Base-by-base conservation (phyloP, 495 filamentous ascomycete species). In the Hypoxylon fuscum region DNA sequence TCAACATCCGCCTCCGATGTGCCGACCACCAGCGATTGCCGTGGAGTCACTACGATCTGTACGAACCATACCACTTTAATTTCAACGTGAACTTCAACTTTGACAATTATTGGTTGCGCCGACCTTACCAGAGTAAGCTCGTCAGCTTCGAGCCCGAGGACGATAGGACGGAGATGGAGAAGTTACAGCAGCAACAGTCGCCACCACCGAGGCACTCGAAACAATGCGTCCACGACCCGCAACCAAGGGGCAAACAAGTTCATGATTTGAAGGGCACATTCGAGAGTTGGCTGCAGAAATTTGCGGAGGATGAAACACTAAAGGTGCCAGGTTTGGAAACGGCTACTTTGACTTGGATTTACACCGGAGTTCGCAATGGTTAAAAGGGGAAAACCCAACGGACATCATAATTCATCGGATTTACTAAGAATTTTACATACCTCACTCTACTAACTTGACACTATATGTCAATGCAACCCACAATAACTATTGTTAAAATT, bases 1-100 rank as follows among this genome's bases (percentile, higher is more conserved):
- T 81, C 48, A 74, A 78, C 34, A 71, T 80, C 35, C 74, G 77
- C 49, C 74, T 73, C 20, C 66, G 70, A n/a, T 59, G 60, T 23
- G 43, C 67, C 1, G 21, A 46, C 20, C 61, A 55, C 21, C 60
- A 59, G 29, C 51, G 20, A 29, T 59, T 45, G 46, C 69, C 55
- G 17, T 66, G 41, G 62, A 53, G 49, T 31, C 71, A 61, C 48
- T 63, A 62, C 23, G 60, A 64, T 46, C 55, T 80, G 22, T 78
- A 77, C 70, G 76, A 81, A 55, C 72, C 78, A n/a, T 81, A 81
- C 64, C 72, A 77, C 46, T 80, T 77, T 66, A 78, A 77, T 53
- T 80, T 79, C 54, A 77, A 80, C 65, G 74, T 81, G 43, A 76
- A 79, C 44, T 71, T 74, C 49, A 81, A 78, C 71, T 75, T 81